Conservation (phyloP, 202 grass and related monocot genomes). For the Zoysia matrella region DNA sequence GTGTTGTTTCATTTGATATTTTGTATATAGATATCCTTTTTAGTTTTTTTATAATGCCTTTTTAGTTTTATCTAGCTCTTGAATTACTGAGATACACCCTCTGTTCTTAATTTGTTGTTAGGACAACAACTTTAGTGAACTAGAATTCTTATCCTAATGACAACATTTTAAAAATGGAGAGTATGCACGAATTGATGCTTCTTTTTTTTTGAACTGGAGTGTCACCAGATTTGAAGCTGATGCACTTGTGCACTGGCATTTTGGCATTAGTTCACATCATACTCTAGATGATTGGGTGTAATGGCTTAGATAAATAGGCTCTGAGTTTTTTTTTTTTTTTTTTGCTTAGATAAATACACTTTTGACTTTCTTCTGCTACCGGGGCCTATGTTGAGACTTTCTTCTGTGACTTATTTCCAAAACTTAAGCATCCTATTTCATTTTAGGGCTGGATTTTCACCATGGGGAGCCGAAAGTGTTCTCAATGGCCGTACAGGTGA, state of each 20-base stretch:
- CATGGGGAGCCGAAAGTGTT: slow-evolving; percentile 77
- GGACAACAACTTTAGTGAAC: too few relatives aligned
- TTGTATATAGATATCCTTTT: neutral
- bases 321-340: too few relatives aligned
- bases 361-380: neutral
- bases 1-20: slow-evolving; percentile 17
- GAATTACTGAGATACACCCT: slow-evolving; percentile 1
- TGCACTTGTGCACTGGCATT: too few relatives aligned
- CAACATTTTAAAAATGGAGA: neutral
- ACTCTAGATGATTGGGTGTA: neutral
- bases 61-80: neutral
- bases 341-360: neutral
- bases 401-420: neutral
- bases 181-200: neutral
- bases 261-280: neutral
- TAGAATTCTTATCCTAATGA: too few relatives aligned
- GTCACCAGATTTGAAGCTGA: neutral
- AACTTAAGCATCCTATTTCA: slow-evolving; percentile 13
- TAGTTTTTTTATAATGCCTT: too few relatives aligned
- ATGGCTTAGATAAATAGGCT: slow-evolving; percentile 3
- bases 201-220: neutral
- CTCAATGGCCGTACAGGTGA: slow-evolving; percentile 84
- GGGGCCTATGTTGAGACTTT: neutral
- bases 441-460: slow-evolving; percentile 69
- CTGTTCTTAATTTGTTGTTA: too few relatives aligned